These are phyloP conservation scores for Brassica nigra DNA, from an alignment of 345 rosid genomes.

Conservation along the genomic window DNA sequence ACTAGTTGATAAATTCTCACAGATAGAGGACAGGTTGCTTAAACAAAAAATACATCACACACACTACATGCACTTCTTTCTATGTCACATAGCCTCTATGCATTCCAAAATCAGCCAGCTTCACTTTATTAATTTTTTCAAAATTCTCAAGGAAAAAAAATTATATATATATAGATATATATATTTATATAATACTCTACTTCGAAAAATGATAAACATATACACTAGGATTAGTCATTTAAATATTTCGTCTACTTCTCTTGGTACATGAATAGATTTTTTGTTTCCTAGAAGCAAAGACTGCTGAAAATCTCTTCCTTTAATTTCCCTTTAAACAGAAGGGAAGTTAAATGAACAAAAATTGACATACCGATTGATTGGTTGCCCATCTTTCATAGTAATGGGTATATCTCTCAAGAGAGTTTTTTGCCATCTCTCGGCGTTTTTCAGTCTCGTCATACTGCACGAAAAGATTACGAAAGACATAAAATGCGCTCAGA, in stretches of 20 bases:
- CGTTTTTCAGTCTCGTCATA: conserved; percentile 79
- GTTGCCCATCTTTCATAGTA: conserved; percentile 93
- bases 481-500: background rate
- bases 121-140: background rate
- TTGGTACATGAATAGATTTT: conserved; percentile 2
- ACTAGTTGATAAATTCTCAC: background rate
- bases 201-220: background rate
- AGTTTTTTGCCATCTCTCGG: conserved; percentile 90
- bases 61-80: conserved; percentile 10
- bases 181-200: conserved; percentile 5
- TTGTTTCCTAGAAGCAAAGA: background rate
- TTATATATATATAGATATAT: too few relatives aligned
- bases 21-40: background rate
- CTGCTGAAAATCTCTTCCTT: background rate
- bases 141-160: conserved; percentile 4
- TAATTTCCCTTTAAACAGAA: background rate
- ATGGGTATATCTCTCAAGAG: conserved; percentile 84
- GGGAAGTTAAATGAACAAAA: background rate
- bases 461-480: conserved; percentile 38
- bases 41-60: background rate
- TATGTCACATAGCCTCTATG: conserved; percentile 5
- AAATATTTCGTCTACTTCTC: conserved; percentile 3
- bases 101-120: conserved; percentile 3
- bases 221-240: background rate
- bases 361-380: conserved; percentile 68